These are phyloP conservation scores for Sanghuangporus weigelae DNA, from an alignment of 1,284 basidiomycete species.

Conservation along the genomic window DNA sequence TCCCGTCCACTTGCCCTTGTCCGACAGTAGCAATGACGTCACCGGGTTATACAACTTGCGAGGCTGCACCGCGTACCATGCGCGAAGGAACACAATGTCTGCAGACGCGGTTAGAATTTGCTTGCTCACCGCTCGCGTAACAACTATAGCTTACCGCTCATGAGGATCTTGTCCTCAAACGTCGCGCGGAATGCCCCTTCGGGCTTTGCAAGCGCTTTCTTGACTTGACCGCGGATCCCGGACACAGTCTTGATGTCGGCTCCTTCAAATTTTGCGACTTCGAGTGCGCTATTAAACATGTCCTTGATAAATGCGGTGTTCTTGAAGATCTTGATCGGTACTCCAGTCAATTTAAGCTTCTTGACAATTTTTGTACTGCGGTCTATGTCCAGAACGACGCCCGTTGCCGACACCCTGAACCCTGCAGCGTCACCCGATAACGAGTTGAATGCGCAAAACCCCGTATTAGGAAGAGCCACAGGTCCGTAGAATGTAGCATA, in stretches of 20 bases:
- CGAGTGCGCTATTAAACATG: constrained; percentile 91
- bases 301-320: constrained; percentile 99
- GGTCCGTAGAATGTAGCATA: constrained; percentile 97
- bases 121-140: background rate
- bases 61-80: constrained; percentile 96
- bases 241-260: constrained; percentile 94
- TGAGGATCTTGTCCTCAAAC: constrained; percentile 97
- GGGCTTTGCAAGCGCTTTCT: constrained; percentile 91
- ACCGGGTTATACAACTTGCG: constrained; percentile 97
- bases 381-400: constrained; percentile 93
- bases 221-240: constrained; percentile 94
- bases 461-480: constrained; percentile 88
- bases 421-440: constrained; percentile 60
- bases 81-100: constrained; percentile 95
- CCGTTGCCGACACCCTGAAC: constrained; percentile 92
- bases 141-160: constrained; percentile 67
- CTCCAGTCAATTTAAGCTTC: constrained; percentile 95
- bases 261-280: constrained; percentile 98
- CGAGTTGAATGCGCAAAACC: constrained; percentile 96
- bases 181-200: constrained; percentile 95
- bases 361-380: constrained; percentile 93
- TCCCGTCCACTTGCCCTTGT: constrained; percentile 79
- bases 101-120: background rate
- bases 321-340: constrained; percentile 96
- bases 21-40: constrained; percentile 80